A percentile compares a stretch with the other conserved stretches of the same genome.
phyloP scores from a whole-genome alignment of 257 asterid species.

The Salvia miltiorrhiza region DNA sequence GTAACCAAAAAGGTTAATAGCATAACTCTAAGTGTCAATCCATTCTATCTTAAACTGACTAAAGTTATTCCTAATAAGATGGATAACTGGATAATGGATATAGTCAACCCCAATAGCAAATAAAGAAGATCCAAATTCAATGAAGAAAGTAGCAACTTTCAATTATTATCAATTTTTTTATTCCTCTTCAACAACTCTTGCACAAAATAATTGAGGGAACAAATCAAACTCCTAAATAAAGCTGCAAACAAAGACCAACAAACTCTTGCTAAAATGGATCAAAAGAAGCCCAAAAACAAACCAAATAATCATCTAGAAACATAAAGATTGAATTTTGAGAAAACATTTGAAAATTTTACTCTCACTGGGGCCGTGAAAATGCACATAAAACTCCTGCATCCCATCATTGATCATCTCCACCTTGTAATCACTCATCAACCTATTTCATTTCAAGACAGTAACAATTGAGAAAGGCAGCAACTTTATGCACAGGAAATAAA shows the following conservation, averaged over 20 bases:
- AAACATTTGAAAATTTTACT: slow-evolving; percentile 45
- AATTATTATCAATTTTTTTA: background rate
- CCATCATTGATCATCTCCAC: slow-evolving; percentile 95
- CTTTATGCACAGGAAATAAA: background rate
- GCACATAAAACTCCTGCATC: slow-evolving; percentile 88
- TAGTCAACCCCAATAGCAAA: slow-evolving; percentile 12
- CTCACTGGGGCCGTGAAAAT: slow-evolving; percentile 83
- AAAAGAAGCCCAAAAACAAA: slow-evolving; percentile 9
- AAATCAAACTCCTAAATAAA: background rate
- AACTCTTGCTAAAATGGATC: background rate
- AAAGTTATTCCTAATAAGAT: background rate
- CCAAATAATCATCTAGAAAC: background rate
- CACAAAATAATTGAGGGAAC: background rate
- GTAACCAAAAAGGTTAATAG: background rate
- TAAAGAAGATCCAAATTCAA: slow-evolving; percentile 6
- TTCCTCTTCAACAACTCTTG: background rate
- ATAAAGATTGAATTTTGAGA: slow-evolving; percentile 20
- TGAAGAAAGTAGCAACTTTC: background rate
- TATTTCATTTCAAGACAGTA: slow-evolving; percentile 36
- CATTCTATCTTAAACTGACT: background rate
- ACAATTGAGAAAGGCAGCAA: background rate
- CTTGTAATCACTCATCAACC: slow-evolving; percentile 99
- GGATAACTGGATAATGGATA: background rate
- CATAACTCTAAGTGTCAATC: slow-evolving; percentile 5
- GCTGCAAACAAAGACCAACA: background rate